Base-by-base conservation (phyloP, 768 basidiomycete genomes). In the Collybiopsis confluens region DNA sequence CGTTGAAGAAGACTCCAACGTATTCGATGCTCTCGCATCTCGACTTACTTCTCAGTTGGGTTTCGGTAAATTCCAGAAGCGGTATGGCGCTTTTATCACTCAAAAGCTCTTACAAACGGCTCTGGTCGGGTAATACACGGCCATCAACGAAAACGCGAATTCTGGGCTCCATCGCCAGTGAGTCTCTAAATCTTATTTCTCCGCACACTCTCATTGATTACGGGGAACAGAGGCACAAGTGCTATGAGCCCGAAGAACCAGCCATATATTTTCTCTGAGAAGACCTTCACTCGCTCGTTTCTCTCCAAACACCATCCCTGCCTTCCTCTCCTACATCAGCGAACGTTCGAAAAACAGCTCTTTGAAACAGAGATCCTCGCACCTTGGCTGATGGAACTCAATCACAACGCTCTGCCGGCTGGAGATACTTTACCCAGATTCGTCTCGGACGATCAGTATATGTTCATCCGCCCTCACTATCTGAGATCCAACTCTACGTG, bases 401-500 rank as follows among this genome's bases (percentile, higher is more conserved):
- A 61, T 66, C 20, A 13, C 30, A 13, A 63, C 72, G 33, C 63
- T 70, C 30, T 69, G 71, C n/a, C 62, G 76, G 75, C 0, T 78
- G 74, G 74, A 67, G 67, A 47, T 80, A 70, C 54, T 73, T 74
- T 52, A 61, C 68, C n/a, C 76, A 79, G 59, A 71, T 85, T 13
- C 70, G 79, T 51, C 73, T 75, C 59, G 72, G 78, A 46, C 75
- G 73, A 46, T 64, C 70, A n/a, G 26, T 21, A 0, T 64, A 81
- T 38, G 67, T 83, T 11, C 69, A 72, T 0, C 72, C 78, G 2
- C 79, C 82, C 1, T 63, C 74, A 8, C 62, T 87, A 52, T 77
- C 76, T 64, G 85, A 86, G 55, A 65, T 86, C 35, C 86, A 88
- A 62, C 69, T 70, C 4, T 75, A 75, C 59, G 68, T 72, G 63